Conservation (phyloP, 768 basidiomycete genomes). For the Lentinus tigrinus region DNA sequence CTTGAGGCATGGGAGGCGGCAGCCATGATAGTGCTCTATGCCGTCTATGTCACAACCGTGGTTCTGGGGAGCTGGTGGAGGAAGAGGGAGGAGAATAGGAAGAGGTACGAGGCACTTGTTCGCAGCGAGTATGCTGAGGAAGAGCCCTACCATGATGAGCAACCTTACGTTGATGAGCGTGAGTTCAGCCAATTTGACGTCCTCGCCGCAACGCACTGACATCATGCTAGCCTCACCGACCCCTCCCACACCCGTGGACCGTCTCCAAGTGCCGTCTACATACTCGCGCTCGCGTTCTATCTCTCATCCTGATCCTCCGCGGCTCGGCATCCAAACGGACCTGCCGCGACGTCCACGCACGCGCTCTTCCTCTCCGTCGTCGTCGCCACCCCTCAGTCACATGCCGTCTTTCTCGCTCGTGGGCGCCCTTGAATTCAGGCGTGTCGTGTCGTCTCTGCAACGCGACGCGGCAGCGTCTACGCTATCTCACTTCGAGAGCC, state of each 20-base stretch:
- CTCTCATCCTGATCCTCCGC: slow-evolving; percentile 38
- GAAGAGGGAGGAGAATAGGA: slow-evolving; percentile 47
- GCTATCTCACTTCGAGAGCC: slow-evolving; percentile 64
- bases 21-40: slow-evolving; percentile 69
- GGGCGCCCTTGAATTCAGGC: slow-evolving; percentile 93
- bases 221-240: background rate
- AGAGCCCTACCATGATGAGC: slow-evolving; percentile 40
- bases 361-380: slow-evolving; percentile 49
- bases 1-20: slow-evolving; percentile 75
- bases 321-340: slow-evolving; percentile 36
- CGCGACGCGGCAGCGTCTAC: slow-evolving; percentile 61
- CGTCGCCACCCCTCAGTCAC: slow-evolving; percentile 40
- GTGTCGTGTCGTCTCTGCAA: slow-evolving; percentile 81
- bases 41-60: slow-evolving; percentile 74
- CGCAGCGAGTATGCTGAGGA: slow-evolving; percentile 61
- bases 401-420: slow-evolving; percentile 89
- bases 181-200: slow-evolving; percentile 23
- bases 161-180: slow-evolving; percentile 68
- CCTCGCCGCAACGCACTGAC: background rate
- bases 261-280: slow-evolving; percentile 26
- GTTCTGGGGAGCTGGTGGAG: slow-evolving; percentile 79
- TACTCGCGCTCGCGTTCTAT: slow-evolving; percentile 36
- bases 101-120: slow-evolving; percentile 48
- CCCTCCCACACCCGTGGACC: slow-evolving; percentile 23
- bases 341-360: slow-evolving; percentile 43